Evolutionary conservation across 2,329 filamentous ascomycete genomes (phyloP).

Genomic region (Xylariaceae sp.): DNA sequence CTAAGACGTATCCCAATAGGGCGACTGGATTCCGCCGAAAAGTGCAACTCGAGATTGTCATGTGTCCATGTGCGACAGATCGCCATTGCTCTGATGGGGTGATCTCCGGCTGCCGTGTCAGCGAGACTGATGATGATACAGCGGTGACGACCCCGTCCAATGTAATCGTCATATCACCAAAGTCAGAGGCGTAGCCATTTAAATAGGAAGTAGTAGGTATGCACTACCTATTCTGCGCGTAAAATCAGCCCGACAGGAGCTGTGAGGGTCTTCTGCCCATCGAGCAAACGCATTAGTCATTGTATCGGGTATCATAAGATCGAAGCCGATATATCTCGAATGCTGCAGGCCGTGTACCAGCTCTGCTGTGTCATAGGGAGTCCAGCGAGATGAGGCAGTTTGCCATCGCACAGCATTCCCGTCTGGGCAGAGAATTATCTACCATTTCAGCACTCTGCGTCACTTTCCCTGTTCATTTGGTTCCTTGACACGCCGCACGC

Average conservation of each 20-base stretch:
- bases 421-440: constrained; percentile 15
- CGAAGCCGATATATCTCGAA: constrained; percentile 8
- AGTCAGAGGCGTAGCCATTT: constrained; percentile 7
- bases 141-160: constrained; percentile 5
- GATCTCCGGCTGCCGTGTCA: constrained; percentile 9
- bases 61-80: constrained; percentile 19
- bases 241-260: constrained; percentile 1
- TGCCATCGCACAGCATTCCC: constrained; percentile 11
- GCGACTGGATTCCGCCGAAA: constrained; percentile 21
- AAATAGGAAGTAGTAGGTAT: neutral
- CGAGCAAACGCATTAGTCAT: neutral
- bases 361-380: constrained; percentile 9
- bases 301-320: constrained; percentile 4
- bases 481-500: neutral
- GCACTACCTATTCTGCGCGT: neutral
- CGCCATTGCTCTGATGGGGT: constrained; percentile 7
- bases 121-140: constrained; percentile 3
- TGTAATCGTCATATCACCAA: constrained; percentile 13
- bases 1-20: constrained; percentile 23
- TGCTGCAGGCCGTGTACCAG: constrained; percentile 1
- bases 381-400: constrained; percentile 7
- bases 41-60: constrained; percentile 14
- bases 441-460: constrained; percentile 1
- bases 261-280: neutral
- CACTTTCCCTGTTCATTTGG: constrained; percentile 17